phyloP scores from a whole-genome alignment of 768 basidiomycete genomes.

The Termitomyces sp. region DNA sequence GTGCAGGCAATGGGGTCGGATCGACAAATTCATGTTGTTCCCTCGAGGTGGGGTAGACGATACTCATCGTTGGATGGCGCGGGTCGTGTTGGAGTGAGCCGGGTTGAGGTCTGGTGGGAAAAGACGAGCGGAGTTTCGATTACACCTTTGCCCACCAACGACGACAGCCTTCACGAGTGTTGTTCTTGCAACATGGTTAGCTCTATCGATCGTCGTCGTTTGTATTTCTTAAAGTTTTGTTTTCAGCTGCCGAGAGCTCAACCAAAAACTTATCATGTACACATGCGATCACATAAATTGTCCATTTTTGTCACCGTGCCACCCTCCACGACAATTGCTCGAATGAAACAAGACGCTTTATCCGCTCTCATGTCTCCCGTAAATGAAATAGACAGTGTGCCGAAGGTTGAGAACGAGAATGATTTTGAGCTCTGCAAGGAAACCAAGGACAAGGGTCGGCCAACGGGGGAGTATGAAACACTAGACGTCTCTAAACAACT shows the following conservation, averaged over 20 bases:
- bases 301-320: slow-evolving; percentile 56
- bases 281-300: slow-evolving; percentile 71
- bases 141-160: slow-evolving; percentile 8
- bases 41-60: slow-evolving; percentile 44
- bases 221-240: neutral
- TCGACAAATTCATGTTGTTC: slow-evolving; percentile 52
- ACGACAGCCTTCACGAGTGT: slow-evolving; percentile 1
- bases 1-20: slow-evolving; percentile 57
- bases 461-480: slow-evolving; percentile 46
- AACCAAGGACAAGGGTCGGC: slow-evolving; percentile 46
- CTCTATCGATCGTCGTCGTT: neutral
- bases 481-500: slow-evolving; percentile 38
- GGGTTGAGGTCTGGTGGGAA: slow-evolving; percentile 19
- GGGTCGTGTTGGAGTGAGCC: slow-evolving; percentile 14
- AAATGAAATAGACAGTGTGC: slow-evolving; percentile 24
- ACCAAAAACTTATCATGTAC: slow-evolving; percentile 62
- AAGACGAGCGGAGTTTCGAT: slow-evolving; percentile 24
- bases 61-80: slow-evolving; percentile 40
- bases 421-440: slow-evolving; percentile 60
- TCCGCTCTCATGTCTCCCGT: slow-evolving; percentile 54
- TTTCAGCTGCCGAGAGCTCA: slow-evolving; percentile 43
- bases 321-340: slow-evolving; percentile 48
- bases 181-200: slow-evolving; percentile 17
- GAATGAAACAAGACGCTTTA: slow-evolving; percentile 60
- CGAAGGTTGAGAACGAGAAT: slow-evolving; percentile 24